These are phyloP conservation scores for Mucor lusitanicus DNA, from an alignment of 371 early-diverging fungal species.

Conservation along the genomic window DNA sequence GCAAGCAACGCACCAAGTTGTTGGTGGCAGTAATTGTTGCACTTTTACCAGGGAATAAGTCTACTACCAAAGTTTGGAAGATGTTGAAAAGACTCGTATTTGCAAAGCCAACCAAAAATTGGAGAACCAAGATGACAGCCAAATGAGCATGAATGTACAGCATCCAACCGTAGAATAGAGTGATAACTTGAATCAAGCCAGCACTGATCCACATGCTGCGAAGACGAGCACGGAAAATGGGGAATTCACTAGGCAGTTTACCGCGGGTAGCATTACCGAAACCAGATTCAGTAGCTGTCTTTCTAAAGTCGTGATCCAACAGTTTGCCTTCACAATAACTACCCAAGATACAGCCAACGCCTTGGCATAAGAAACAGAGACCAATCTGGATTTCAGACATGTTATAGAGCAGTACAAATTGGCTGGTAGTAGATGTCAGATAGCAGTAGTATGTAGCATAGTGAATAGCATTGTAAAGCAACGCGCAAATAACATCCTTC, in stretches of 20 bases:
- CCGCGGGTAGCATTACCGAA: constrained; percentile 1
- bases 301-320: constrained; percentile 35
- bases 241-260: constrained; percentile 9
- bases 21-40: constrained; percentile 49
- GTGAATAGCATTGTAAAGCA: constrained; percentile 16
- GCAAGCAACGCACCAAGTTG: constrained; percentile 43
- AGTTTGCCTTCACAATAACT: constrained; percentile 28
- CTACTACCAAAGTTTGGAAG: constrained; percentile 38
- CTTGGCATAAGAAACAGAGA: constrained; percentile 35
- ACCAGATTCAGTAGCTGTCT: constrained; percentile 14
- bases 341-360: constrained; percentile 34
- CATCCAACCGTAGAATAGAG: constrained; percentile 36
- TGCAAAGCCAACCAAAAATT: constrained; percentile 31
- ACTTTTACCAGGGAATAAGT: constrained; percentile 41
- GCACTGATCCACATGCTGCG: constrained; percentile 27
- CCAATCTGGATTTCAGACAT: constrained; percentile 34
- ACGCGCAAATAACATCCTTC: constrained; percentile 9
- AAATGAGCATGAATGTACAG: constrained; percentile 25
- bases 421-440: constrained; percentile 25
- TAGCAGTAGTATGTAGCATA: constrained; percentile 21
- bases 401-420: constrained; percentile 25
- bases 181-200: constrained; percentile 12
- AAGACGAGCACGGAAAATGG: constrained; percentile 29
- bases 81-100: constrained; percentile 17
- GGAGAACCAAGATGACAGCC: constrained; percentile 29